Evolutionary conservation across 768 basidiomycete species (phyloP), one percentile per base, ranked within the genome.

Genomic region (Pleurotus ostreatus): DNA sequence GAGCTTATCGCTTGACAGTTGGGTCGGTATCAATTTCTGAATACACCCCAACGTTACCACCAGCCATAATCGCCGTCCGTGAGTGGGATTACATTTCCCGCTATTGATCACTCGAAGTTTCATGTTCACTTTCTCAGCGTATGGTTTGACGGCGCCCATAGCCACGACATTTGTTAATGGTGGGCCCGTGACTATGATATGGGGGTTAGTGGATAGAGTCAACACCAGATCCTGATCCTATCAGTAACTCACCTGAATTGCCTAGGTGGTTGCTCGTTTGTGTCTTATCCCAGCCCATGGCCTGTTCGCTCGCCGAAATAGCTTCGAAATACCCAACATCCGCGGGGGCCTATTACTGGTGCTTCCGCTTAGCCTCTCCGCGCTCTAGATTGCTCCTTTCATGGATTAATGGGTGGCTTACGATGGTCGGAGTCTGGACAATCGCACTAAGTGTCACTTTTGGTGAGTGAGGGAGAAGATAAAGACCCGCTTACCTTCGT

Each of bases 391-490:
- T 84, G 5, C 61, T 85, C 7, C 67, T 79, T 2, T 83, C 81
- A 13, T 88, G 85, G 81, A 80, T 87, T 46, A 82, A 83, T 55
- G 85, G 86, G 5, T 88, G 86, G 86, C 68, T 87, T 15, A 83
- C 81, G 1, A 72, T 85, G 62, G 83, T 85, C 25, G 86, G 86
- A 22, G 82, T 85, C 12, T 88, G 85, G 84, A 87, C 81, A 0
- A 75, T 83, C 56, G 79, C 82, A n/a, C 62, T 86, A 38, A 85
- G 84, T 8, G 85, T 85, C 5, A 83, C 79, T 3, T 88, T 88
- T 62, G 51, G 83, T 82, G 66, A 47, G 69, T 57, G 53, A 26
- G 56, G 18, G n/a, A n/a, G n/a, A n/a, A 38, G 30, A n/a, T 34
- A 1, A 34, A 34, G 30, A 8, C 30, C 30, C 30, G 9, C 30